Evolutionary conservation across 768 basidiomycete species (phyloP), one percentile per base, ranked within the genome.

Genomic region (Nidula microcarpa): DNA sequence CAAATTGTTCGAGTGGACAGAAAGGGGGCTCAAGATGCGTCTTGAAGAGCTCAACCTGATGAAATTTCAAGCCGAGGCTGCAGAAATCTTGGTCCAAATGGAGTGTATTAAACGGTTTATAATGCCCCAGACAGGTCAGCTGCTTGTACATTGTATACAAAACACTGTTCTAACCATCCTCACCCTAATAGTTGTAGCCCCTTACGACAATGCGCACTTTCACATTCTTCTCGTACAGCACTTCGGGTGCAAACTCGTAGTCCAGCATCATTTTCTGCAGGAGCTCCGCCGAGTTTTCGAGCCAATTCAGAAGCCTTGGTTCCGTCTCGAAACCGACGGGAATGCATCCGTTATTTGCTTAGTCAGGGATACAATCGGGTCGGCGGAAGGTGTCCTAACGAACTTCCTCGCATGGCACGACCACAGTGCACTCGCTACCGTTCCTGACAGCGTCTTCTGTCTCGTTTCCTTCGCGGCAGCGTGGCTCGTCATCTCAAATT

Each of bases 381-480:
- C 70, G 35, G 69, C 77, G 30, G 74, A 78, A 56, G 62, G 65
- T 1, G 64, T 75, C 43, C 56, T 77, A 47, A 65, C 68, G 43
- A 43, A 65, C 2, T 59, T 66, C 6, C 65, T 77, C 43, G 65
- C 71, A 18, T 53, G 65, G 33, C 55, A 61, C 30, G 72, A 78
- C 47, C 52, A 65, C 16, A 57, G 57, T 0, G 60, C 74, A n/a
- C 61, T 78, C 52, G 66, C 68, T 54, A 64, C 74, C 9, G 68
- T 74, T 6, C 76, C 76, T 2, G 77, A 78, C 59, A 62, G 60
- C 39, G 49, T 77, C 30, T 78, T 72, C 53, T 62, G 62, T 33
- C 69, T 79, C 68, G 64, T 78, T 44, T 63, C 69, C 0, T 74
- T 78, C 49, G 73, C 77, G 41, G 72, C 77, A 5, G 66, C 74